Evolutionary conservation across 371 early-diverging fungal genomes (phyloP), one percentile per base, ranked within the genome.

Genomic region (Lichtheimia hyalospora): DNA sequence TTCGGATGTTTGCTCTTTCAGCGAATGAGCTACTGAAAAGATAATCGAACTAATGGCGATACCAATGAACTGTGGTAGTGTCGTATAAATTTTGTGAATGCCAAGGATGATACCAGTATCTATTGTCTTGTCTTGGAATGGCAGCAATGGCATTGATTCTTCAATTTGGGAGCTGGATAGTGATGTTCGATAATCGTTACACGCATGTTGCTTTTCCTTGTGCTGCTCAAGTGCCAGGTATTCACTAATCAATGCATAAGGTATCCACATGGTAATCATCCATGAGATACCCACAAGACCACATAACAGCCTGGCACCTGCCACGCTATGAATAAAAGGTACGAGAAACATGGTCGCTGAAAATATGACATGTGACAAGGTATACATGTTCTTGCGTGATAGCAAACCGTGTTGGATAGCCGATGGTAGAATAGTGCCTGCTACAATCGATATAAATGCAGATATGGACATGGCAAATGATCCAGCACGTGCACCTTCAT

Each of bases 81-180:
- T 90, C 54, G 91, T 83, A 58, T 89, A 91, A 68, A 91, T 82
- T 63, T 92, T 92, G 67, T 89, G 91, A 8, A 92, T 88, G 5
- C 92, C 93, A 10, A 92, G 66, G 0, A 90, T 80, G 64, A 88
- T 74, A 4, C 92, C 92, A 0, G 83, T 76, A 44, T 77, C 78
- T 24, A 69, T 70, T 65, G 56, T n/a, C 58, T 54, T 10, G 48
- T 57, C 4, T 18, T 44, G 10, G 50, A 5, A 3, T 10, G 10
- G 2, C 0, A 34, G 34, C 10, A 62, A 24, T 1, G 42, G 60
- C 13, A 23, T 6, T 25, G 49, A 18, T 40, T 60, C 61, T 40
- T 64, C 66, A 10, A 46, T 40, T 34, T 49, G 52, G n/a, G 42
- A 5, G 16, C 15, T 24, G 10, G 56, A 40, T 13, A 39, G 49